A percentile compares a stretch with the other conserved stretches of the same genome.
phyloP scores from a whole-genome alignment of 768 basidiomycete species.

The Fibroporia radiculosa region DNA sequence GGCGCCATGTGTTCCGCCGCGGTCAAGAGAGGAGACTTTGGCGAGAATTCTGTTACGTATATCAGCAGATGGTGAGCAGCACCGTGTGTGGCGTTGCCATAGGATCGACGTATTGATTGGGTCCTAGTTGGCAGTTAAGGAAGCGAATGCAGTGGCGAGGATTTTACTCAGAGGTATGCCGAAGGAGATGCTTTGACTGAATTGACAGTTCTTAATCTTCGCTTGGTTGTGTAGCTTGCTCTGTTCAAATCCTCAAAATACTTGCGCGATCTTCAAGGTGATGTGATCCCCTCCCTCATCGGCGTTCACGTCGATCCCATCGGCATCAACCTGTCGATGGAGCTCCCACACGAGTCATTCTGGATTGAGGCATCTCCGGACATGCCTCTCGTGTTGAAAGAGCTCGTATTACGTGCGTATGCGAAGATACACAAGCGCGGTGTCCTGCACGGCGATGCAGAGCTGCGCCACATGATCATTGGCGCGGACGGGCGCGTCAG shows the following conservation, averaged over 20 bases:
- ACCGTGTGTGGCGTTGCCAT: no score
- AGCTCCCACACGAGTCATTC: conserved; percentile 47
- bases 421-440: conserved; percentile 30
- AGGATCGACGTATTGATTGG: no score
- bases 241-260: conserved; percentile 40
- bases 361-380: conserved; percentile 54
- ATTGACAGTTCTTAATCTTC: conserved; percentile 1
- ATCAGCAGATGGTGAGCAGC: conserved; percentile 10
- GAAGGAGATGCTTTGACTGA: background rate
- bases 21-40: conserved; percentile 8
- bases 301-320: conserved; percentile 35
- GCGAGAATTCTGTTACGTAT: conserved; percentile 4
- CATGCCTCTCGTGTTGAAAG: conserved; percentile 50
- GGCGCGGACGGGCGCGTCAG: conserved; percentile 31
- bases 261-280: conserved; percentile 44
- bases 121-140: conserved; percentile 11
- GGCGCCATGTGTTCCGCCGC: background rate
- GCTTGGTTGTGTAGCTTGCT: conserved; percentile 35
- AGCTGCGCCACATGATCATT: conserved; percentile 20
- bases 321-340: conserved; percentile 39
- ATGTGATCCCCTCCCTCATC: conserved; percentile 45
- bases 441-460: conserved; percentile 24
- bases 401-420: conserved; percentile 42
- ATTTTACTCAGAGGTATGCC: conserved; percentile 31
- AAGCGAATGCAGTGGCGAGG: conserved; percentile 23